Base-by-base conservation (phyloP, 2,329 filamentous ascomycete species). In the Colletotrichum higginsianum region DNA sequence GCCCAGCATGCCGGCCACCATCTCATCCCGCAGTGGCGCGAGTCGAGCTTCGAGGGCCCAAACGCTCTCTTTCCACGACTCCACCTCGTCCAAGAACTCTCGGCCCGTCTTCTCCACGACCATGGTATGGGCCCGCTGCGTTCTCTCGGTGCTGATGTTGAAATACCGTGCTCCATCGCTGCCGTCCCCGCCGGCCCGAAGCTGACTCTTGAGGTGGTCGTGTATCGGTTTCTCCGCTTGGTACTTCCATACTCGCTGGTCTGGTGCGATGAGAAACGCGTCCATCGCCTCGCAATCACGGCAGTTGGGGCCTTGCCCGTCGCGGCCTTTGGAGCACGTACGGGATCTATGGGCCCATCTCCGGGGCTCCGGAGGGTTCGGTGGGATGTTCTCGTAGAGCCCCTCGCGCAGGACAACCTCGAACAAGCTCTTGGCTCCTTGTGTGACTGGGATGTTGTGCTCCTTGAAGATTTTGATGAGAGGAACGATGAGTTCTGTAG, bases 81-180 rank as follows among this genome's bases (percentile, higher is more conserved):
- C 47, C 23, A 61, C 46, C 46, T 38, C 64, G 4, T 47, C 55
- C 21, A 13, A 11, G 21, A 44, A 21, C 23, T 52, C 63, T 52
- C 16, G 30, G 13, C 55, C 55, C 4, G 55, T 66, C 63, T 66
- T 66, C 23, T 50, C 26, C 26, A 55, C 52, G 11, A 38, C 52
- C 9, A 55, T 35, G 11, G 52, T 13, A 13, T 38, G 30, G 18
- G 16, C 3, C n/a, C 52, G 26, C n/a, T 9, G 9, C 16, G 52
- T 40, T 40, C 16, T 11, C 3, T 66, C 35, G 13, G 18, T 61
- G 12, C 11, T 46, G 5, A 52, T n/a, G 16, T 11, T 15, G 42
- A 60, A 66, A 30, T 12, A 46, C 2, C 5, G 18, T n/a, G 5
- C 4, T 9, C 11, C 3, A 5, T 35, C 15, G 49, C 49, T 15